Evolutionary conservation across 805 yeast species (phyloP), one percentile per base, ranked within the genome.

Genomic region (Candida incommunis): DNA sequence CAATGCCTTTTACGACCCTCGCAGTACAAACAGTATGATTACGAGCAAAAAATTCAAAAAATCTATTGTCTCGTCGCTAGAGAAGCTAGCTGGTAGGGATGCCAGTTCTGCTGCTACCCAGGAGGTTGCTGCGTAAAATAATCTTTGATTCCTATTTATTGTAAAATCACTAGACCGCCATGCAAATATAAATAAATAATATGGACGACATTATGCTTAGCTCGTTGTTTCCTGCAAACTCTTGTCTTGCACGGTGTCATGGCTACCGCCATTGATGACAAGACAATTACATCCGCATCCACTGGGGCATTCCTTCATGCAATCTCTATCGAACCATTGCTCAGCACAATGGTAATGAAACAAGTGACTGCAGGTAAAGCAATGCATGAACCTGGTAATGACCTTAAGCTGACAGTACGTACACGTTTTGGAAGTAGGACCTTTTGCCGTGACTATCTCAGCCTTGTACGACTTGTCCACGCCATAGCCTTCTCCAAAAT

Each of bases 1-100:
- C 48, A 62, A 60, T 44, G 65, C 66, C 11, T 62, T 62, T 43
- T 44, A 51, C 46, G 46, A 51, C 5, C 45, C 27, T n/a, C 43
- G 44, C 27, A 43, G 50, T 23, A 31, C 40, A 4, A 43, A 51
- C 41, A 40, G 44, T 13, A 42, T 23, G 13, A 54, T 61, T 16
- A 22, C 29, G 20, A 58, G 63, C 45, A 48, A 49, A 23, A 54
- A 51, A 15, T 54, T 65, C 27, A 63, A 54, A 41, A 43, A 46
- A 13, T 40, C 52, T 3, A 42, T 59, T 3, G 49, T 47, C 22
- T 50, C 45, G 42, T 40, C 57, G 21, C 55, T 56, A 9, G 27
- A 44, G n/a, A 43, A 51, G 3, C 27, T 25, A 7, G n/a, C n/a
- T n/a, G n/a, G n/a, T n/a, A n/a, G n/a, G n/a, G n/a, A n/a, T n/a